These are phyloP conservation scores for Colletotrichum gigasporum DNA, from an alignment of 2,329 filamentous ascomycete genomes.

Conservation along the genomic window DNA sequence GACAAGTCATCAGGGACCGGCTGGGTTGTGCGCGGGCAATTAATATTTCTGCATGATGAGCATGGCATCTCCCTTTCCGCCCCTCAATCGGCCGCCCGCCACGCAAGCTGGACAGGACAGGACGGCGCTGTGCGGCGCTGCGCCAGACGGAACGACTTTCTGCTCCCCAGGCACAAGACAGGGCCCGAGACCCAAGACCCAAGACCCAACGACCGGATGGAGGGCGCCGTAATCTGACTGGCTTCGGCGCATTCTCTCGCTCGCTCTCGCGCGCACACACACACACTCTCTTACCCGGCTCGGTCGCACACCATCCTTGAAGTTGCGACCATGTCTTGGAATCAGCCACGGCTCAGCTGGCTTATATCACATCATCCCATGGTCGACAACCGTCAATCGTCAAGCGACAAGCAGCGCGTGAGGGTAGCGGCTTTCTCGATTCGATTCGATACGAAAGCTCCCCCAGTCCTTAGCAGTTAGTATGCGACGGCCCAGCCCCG, in stretches of 20 bases:
- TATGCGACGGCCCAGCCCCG: constrained; percentile 19
- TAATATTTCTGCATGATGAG: constrained; percentile 27
- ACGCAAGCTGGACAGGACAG: constrained; percentile 36
- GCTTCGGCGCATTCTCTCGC: constrained; percentile 20
- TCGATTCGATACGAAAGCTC: constrained; percentile 14
- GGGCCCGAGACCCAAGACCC: not conserved
- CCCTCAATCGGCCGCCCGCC: constrained; percentile 37
- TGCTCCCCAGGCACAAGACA: constrained; percentile 1
- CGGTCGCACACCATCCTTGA: constrained; percentile 7
- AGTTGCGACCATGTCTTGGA: constrained; percentile 4
- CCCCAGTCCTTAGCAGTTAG: constrained; percentile 12
- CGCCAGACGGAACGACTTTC: constrained; percentile 2
- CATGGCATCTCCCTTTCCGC: constrained; percentile 39
- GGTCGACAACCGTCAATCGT: not conserved
- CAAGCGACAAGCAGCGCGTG: not conserved
- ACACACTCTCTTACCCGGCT: not conserved
- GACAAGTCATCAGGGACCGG: constrained; percentile 15
- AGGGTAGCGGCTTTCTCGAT: not conserved
- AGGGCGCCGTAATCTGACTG: constrained; percentile 23
- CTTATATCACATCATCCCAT: constrained; percentile 4
- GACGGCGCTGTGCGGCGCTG: constrained; percentile 30
- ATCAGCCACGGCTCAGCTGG: constrained; percentile 6
- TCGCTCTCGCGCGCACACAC: not conserved
- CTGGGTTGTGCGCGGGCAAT: constrained; percentile 22
- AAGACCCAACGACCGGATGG: not conserved